Evolutionary conservation across 345 rosid genomes (phyloP).

Genomic region (Syzygium aqueum): DNA sequence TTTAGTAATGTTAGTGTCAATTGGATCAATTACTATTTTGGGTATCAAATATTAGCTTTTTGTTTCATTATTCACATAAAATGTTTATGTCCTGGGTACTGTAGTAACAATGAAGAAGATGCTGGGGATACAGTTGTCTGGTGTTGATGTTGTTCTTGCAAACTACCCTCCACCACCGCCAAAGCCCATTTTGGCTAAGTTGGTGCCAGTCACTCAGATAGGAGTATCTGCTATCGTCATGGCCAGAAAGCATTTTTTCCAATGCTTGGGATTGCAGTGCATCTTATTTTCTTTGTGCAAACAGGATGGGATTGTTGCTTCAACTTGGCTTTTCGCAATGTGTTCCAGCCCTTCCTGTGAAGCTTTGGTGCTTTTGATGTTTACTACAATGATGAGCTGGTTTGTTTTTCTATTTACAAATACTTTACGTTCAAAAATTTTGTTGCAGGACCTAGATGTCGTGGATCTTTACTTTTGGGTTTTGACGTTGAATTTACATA

Average conservation of each 20-base stretch:
- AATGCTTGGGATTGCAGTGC: constrained; percentile 49
- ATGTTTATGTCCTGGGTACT: constrained; percentile 40
- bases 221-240: constrained; percentile 57
- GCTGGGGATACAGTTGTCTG: constrained; percentile 67
- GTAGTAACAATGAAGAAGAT: constrained; percentile 70
- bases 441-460: neutral
- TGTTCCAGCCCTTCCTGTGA: constrained; percentile 67
- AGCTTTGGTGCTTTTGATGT: constrained; percentile 90
- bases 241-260: constrained; percentile 76
- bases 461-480: too few species aligned
- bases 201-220: constrained; percentile 57
- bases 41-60: neutral
- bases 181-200: constrained; percentile 52
- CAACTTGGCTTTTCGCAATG: constrained; percentile 83
- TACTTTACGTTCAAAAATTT: neutral
- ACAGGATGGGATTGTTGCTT: constrained; percentile 79
- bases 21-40: neutral
- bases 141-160: constrained; percentile 60
- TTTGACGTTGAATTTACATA: too few species aligned
- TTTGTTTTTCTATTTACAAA: constrained; percentile 12
- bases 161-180: constrained; percentile 73
- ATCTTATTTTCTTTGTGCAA: constrained; percentile 62
- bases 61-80: neutral
- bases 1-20: too few species aligned
- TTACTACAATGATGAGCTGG: constrained; percentile 50